phyloP scores from a whole-genome alignment of 129 eudicot genomes.

The Erigeron canadensis region DNA sequence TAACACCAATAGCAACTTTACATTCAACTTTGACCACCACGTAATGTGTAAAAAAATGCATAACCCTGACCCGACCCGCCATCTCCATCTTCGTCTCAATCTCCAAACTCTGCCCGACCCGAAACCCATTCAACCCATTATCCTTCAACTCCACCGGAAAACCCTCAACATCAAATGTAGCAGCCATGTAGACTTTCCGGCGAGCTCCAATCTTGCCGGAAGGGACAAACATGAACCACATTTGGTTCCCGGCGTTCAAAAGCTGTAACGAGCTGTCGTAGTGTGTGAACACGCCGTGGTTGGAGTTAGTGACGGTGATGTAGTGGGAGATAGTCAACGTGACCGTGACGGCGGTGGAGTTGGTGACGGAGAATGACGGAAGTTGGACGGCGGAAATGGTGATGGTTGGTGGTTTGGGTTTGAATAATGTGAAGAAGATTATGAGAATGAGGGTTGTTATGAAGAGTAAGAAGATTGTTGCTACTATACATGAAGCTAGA shows the following conservation, averaged over 20 bases:
- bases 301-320: slow-evolving; percentile 75
- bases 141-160: slow-evolving; percentile 37
- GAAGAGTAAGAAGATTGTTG: slow-evolving; percentile 63
- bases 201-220: slow-evolving; percentile 72
- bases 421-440: slow-evolving; percentile 70
- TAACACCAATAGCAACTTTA: slow-evolving; percentile 46
- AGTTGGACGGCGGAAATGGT: slow-evolving; percentile 65
- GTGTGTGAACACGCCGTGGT: slow-evolving; percentile 74
- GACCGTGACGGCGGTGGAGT: slow-evolving; percentile 43
- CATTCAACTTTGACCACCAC: slow-evolving; percentile 55
- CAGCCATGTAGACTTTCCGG: slow-evolving; percentile 59
- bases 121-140: slow-evolving; percentile 43
- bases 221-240: slow-evolving; percentile 83
- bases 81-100: slow-evolving; percentile 59
- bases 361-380: slow-evolving; percentile 70
- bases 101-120: slow-evolving; percentile 63
- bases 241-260: slow-evolving; percentile 51
- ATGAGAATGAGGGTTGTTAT: slow-evolving; percentile 47
- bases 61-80: slow-evolving; percentile 73
- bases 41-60: slow-evolving; percentile 60
- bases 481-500: slow-evolving; percentile 77
- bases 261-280: slow-evolving; percentile 80
- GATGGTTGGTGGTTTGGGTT: slow-evolving; percentile 58
- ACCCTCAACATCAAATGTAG: slow-evolving; percentile 58
- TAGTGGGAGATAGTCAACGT: slow-evolving; percentile 81